Conservation (phyloP, 2,329 filamentous ascomycete species). For the Cryphonectria japonica region DNA sequence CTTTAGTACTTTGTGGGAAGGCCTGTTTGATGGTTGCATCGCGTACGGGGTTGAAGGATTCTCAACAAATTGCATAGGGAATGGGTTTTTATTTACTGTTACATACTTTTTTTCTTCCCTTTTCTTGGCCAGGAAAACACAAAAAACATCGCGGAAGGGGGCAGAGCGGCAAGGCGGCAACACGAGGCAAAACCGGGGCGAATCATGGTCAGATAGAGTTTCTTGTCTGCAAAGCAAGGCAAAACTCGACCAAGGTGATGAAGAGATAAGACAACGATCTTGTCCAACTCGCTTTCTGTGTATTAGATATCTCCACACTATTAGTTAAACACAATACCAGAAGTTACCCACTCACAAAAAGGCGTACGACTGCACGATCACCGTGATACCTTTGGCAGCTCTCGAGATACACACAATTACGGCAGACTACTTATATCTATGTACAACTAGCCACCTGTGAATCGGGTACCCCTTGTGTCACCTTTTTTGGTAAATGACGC, state of each 20-base stretch:
- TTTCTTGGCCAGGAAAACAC: constrained; percentile 39
- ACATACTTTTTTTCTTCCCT: constrained; percentile 33
- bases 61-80: constrained; percentile 26
- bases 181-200: constrained; percentile 31
- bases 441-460: background rate
- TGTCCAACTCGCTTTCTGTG: constrained; percentile 66
- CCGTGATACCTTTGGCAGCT: background rate
- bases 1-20: constrained; percentile 29
- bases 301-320: constrained; percentile 57
- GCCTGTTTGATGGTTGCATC: constrained; percentile 31
- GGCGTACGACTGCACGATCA: background rate
- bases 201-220: constrained; percentile 28
- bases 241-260: constrained; percentile 8
- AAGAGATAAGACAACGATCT: constrained; percentile 35
- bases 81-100: constrained; percentile 36
- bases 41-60: constrained; percentile 29
- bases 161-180: constrained; percentile 32
- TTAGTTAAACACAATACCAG: constrained; percentile 59
- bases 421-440: no score
- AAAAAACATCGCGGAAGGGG: constrained; percentile 31
- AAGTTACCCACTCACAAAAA: constrained; percentile 65
- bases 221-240: constrained; percentile 34
- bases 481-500: background rate
- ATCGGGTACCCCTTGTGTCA: background rate
- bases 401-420: background rate